These are phyloP conservation scores for Leishmania tarentolae DNA, from an alignment of 208 protist genomes.

Conservation along the genomic window DNA sequence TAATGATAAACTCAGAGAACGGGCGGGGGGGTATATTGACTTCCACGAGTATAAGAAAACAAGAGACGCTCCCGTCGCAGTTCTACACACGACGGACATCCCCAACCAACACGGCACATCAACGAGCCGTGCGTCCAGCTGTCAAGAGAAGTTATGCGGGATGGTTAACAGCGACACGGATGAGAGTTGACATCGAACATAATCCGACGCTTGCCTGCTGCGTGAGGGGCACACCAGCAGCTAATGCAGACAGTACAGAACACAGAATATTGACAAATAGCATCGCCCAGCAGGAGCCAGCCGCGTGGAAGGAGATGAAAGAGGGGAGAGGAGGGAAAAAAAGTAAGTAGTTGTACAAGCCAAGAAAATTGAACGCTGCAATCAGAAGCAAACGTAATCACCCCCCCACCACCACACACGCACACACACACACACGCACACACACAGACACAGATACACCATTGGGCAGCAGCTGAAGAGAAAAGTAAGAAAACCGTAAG, in stretches of 20 bases:
- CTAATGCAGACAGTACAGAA: too few species aligned
- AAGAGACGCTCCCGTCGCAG: background rate
- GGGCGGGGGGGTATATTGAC: background rate
- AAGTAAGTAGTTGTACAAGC: background rate
- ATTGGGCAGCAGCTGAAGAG: background rate
- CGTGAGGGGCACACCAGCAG: too few species aligned
- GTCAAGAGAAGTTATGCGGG: too few species aligned
- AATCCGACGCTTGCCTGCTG: too few species aligned
- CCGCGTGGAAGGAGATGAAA: background rate
- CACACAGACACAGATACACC: background rate
- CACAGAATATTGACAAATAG: background rate
- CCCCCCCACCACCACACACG: conserved; percentile 10
- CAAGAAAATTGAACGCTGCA: background rate
- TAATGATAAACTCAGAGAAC: too few species aligned
- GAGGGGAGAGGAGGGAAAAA: background rate
- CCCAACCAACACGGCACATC: background rate
- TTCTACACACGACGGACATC: background rate
- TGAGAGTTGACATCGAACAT: too few species aligned
- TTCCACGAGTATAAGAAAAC: background rate
- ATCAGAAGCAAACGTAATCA: background rate
- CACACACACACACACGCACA: background rate
- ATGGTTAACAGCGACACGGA: too few species aligned
- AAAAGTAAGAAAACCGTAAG: background rate
- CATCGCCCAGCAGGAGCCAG: background rate
- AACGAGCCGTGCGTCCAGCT: too few species aligned